These are phyloP conservation scores for Aegilops bicornis DNA, from an alignment of 176 grass and related monocot species.

Conservation along the genomic window DNA sequence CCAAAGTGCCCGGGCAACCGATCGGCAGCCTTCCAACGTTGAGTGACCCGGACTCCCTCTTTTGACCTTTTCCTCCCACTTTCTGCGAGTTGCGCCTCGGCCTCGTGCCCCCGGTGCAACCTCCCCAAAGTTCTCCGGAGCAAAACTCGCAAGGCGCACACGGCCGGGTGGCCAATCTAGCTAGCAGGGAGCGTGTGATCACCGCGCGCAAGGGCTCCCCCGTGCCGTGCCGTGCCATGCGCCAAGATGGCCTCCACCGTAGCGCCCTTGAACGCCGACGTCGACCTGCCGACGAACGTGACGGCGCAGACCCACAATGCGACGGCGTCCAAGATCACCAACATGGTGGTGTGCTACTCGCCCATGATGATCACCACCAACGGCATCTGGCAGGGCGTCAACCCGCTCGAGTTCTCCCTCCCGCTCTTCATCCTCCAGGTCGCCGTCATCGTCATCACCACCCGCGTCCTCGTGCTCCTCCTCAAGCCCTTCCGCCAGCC, in stretches of 20 bases:
- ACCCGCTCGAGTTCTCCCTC: conserved; percentile 68
- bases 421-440: conserved; percentile 87
- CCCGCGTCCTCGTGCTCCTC: conserved; percentile 58
- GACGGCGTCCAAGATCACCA: conserved; percentile 6
- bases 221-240: conserved; percentile 21
- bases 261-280: conserved; percentile 22
- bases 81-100: background rate
- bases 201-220: background rate
- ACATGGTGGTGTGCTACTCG: conserved; percentile 62
- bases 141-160: background rate
- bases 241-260: conserved; percentile 37
- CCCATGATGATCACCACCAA: conserved; percentile 61
- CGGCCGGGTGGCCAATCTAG: background rate
- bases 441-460: conserved; percentile 75
- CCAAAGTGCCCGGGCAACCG: conserved; percentile 35
- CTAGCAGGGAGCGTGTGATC: background rate
- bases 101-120: background rate
- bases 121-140: too few species aligned
- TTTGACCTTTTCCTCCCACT: background rate
- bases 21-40: background rate
- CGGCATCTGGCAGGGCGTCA: conserved; percentile 64
- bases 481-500: conserved; percentile 82
- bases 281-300: conserved; percentile 20
- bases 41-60: background rate
- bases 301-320: conserved; percentile 10